phyloP scores from a whole-genome alignment of 768 basidiomycete species.

The Pholiota microspora region DNA sequence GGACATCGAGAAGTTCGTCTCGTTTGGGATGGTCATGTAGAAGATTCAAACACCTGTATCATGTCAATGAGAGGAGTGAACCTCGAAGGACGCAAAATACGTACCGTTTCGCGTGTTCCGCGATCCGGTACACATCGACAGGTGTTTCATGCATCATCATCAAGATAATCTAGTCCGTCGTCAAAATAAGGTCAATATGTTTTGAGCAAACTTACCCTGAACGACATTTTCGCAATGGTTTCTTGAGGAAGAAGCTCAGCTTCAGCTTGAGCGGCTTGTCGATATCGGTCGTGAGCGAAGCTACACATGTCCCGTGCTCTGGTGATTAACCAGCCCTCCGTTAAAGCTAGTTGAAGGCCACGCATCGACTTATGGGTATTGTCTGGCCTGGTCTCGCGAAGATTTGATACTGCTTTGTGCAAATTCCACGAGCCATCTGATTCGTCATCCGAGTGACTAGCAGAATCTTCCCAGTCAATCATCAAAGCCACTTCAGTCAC shows the following conservation, averaged over 20 bases:
- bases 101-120: constrained; percentile 66
- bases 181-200: neutral
- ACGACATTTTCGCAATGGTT: constrained; percentile 62
- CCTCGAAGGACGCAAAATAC: constrained; percentile 7
- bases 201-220: constrained; percentile 43
- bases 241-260: constrained; percentile 47
- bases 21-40: constrained; percentile 60
- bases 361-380: constrained; percentile 59
- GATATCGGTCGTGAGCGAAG: constrained; percentile 72
- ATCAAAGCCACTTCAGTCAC: constrained; percentile 70
- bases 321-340: constrained; percentile 74
- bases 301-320: constrained; percentile 75
- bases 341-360: constrained; percentile 62
- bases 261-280: constrained; percentile 68
- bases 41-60: constrained; percentile 55
- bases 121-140: constrained; percentile 64
- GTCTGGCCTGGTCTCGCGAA: constrained; percentile 40
- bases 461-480: constrained; percentile 72
- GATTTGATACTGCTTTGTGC: constrained; percentile 46
- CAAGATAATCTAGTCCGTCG: constrained; percentile 50
- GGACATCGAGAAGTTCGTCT: constrained; percentile 56
- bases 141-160: constrained; percentile 68
- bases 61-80: neutral
- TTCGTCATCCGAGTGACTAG: constrained; percentile 47
- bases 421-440: constrained; percentile 49